Base-by-base conservation (phyloP, 352 stramenopile species). In the Blastocystis sp. region DNA sequence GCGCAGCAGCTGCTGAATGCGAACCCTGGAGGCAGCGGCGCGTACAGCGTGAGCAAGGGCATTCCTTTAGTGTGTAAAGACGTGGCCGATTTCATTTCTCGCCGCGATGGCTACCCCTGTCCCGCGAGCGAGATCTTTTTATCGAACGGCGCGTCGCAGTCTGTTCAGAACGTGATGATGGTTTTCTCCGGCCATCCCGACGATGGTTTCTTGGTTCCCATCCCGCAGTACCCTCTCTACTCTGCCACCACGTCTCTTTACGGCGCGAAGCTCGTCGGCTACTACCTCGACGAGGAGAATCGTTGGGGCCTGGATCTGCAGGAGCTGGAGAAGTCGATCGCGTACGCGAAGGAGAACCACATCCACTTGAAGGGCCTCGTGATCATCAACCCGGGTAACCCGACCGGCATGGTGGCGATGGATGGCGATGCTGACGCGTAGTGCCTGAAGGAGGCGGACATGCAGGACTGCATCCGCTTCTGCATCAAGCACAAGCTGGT, bases 311-410 rank as follows among this genome's bases (percentile, higher is more conserved):
- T 95, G 57, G 92, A 94, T 80, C 89, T 95, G 57, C 88, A 92
- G 40, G 95, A 98, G 90, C 91, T 99, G 38, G 91, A 94, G 87
- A 92, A 94, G 76, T 52, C 45, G 10, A 24, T 98, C 6, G 89
- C 94, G 9, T 91, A 97, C 79, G 95, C 95, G 17, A 92, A 93
- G 59, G 90, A 90, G 17, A 91, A 95, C 10, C 95, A 95, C 62
- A 96, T 98, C 90, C 95, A 93, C 14, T 93, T 98, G 48, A 94
- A 95, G 70, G 94, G 92, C 2, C 92, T 99, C 34, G 96, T 97
- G n/a, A 92, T 99, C 28, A 99, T 99, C 92, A 99, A 99, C 92
- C 97, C 97, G 40, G 97, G 97, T 80, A 99, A 99, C 92, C 97
- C 97, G 0, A 99, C 97, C 19, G 96, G 94, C 89, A 90, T 96